These are phyloP conservation scores for Coemansia sp. DNA, from an alignment of 371 early-diverging fungal species.

Conservation along the genomic window DNA sequence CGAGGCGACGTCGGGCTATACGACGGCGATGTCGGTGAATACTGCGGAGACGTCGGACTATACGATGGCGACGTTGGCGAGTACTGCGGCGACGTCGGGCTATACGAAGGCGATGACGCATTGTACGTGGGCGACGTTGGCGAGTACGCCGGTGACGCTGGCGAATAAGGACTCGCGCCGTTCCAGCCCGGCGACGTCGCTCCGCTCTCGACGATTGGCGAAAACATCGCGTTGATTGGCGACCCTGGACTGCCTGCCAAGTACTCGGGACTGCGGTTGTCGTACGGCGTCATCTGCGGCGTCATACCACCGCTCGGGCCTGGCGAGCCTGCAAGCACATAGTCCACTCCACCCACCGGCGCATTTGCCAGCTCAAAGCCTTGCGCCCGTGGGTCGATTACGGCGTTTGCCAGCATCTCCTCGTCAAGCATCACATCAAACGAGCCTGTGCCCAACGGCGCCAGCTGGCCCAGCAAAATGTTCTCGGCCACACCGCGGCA, in stretches of 20 bases:
- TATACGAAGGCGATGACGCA: slow-evolving; percentile 75
- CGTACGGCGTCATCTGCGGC: slow-evolving; percentile 55
- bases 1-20: slow-evolving; percentile 58
- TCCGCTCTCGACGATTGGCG: slow-evolving; percentile 57
- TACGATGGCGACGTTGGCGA: slow-evolving; percentile 56
- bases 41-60: slow-evolving; percentile 70
- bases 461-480: slow-evolving; percentile 98
- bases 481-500: slow-evolving; percentile 98
- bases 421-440: slow-evolving; percentile 93
- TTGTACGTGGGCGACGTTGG: slow-evolving; percentile 85
- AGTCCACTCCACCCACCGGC: slow-evolving; percentile 27
- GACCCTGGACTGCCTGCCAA: slow-evolving; percentile 44
- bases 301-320: slow-evolving; percentile 50
- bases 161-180: slow-evolving; percentile 77
- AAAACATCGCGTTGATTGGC: slow-evolving; percentile 53
- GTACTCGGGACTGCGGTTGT: slow-evolving; percentile 53
- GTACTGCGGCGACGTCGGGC: slow-evolving; percentile 63
- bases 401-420: slow-evolving; percentile 76
- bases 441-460: slow-evolving; percentile 97
- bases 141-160: slow-evolving; percentile 62
- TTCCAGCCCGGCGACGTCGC: slow-evolving; percentile 71
- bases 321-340: slow-evolving; percentile 47
- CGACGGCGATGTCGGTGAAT: slow-evolving; percentile 64
- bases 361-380: slow-evolving; percentile 50
- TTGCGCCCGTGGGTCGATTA: slow-evolving; percentile 54